Base-by-base conservation (phyloP, 148 eudicot species). In the Persicaria maculosa region DNA sequence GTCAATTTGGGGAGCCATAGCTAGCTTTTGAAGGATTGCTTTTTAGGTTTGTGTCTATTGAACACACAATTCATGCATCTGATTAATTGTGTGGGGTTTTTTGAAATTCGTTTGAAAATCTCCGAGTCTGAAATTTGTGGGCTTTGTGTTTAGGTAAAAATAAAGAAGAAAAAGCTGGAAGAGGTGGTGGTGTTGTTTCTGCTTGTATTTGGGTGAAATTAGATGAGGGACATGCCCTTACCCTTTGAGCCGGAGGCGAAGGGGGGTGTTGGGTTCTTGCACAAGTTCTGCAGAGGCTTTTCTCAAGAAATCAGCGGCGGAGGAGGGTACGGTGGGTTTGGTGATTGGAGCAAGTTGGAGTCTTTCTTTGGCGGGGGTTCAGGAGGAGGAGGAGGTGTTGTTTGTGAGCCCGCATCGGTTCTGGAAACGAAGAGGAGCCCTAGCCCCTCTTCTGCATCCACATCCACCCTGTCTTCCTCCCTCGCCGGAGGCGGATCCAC, bases 391-490 rank as follows among this genome's bases (percentile, higher is more conserved):
- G n/a, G n/a, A n/a, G 55, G 78, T 17, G 52, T 78, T 17, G 73
- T 78, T 19, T 74, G 83, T 80, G 96, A 88, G 73, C 96, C 96
- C 44, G 85, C 79, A 58, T 88, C 96, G 77, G 89, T 88, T 72
- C 92, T 90, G 90, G 96, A 90, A 79, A 81, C 88, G 74, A 83
- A 84, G 0, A 73, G 81, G 7, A 86, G 88, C 79, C 87, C 91
- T 14, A 91, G 91, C 76, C 79, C 69, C 4, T 64, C 94, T 4
- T 87, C 86, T 4, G 84, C 91, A 40, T 87, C 93, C 7, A 81
- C 93, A 2, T 88, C 92, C 46, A 86, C 93, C 58, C 88, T 91
- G 61, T 87, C 88, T 61, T 89, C 90, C 2, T 83, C 85, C 25
- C 70, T 76, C 62, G 80, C 77, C 73, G 78, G 73, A 45, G 78